A percentile compares a stretch with the other conserved stretches of the same genome.
These are phyloP conservation scores for Aspergillus mulundensis DNA, from an alignment of 495 filamentous ascomycete species.

Conservation along the genomic window DNA sequence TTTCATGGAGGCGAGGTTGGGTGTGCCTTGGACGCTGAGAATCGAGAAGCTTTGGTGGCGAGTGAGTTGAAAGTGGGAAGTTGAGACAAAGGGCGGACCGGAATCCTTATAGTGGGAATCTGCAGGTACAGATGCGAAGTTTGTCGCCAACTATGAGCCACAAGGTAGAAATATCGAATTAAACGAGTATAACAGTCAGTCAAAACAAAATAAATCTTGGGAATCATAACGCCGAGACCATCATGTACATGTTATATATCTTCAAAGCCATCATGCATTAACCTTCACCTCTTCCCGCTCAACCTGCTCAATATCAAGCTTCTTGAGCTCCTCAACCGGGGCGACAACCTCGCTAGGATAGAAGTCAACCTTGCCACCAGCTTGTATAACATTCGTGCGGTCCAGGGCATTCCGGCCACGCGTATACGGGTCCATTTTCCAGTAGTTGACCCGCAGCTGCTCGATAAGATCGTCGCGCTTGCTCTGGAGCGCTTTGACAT, in stretches of 20 bases:
- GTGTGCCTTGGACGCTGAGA: too few species aligned
- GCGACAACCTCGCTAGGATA: slow-evolving; percentile 43
- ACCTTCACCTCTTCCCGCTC: slow-evolving; percentile 19
- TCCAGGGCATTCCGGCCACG: slow-evolving; percentile 70
- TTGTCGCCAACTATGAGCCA: too few species aligned
- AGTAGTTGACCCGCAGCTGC: slow-evolving; percentile 70
- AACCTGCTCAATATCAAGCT: slow-evolving; percentile 27
- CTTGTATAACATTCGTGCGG: slow-evolving; percentile 59
- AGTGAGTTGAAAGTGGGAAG: too few species aligned
- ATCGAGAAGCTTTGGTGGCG: too few species aligned
- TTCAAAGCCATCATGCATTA: slow-evolving; percentile 3
- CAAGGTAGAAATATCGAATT: too few species aligned
- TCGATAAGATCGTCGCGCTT: slow-evolving; percentile 59
- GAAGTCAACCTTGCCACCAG: slow-evolving; percentile 60
- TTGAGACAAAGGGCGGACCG: too few species aligned
- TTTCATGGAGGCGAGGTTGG: too few species aligned
- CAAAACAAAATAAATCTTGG: neutral
- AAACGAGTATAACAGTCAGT: too few species aligned
- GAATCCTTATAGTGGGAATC: too few species aligned
- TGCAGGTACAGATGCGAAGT: too few species aligned
- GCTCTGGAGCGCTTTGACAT: slow-evolving; percentile 40
- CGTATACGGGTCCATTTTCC: slow-evolving; percentile 71
- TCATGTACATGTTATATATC: slow-evolving; percentile 2
- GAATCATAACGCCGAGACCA: slow-evolving; percentile 11
- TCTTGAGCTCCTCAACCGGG: slow-evolving; percentile 20